Conservation (phyloP, 163 green algal genomes). For the Scenedesmus sp. region DNA sequence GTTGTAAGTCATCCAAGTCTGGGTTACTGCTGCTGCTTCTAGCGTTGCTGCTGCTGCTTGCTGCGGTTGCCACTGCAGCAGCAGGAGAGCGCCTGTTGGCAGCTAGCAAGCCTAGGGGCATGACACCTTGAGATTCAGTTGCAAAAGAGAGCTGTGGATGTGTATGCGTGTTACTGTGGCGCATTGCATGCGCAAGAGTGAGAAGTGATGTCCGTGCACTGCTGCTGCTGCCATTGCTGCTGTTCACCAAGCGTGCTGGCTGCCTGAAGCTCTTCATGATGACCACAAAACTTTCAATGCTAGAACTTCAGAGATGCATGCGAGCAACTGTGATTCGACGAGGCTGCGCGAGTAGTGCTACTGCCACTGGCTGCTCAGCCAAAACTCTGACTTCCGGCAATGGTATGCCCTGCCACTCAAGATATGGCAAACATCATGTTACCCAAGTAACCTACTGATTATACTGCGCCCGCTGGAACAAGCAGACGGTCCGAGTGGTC, state of each 20-base stretch:
- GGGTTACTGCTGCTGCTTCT: conserved; percentile 18
- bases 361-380: no score
- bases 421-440: no score
- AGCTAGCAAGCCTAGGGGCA: background rate
- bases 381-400: background rate
- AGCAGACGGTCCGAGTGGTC: no score
- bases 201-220: background rate
- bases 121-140: no score
- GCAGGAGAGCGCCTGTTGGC: background rate
- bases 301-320: background rate
- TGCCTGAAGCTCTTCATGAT: background rate
- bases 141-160: background rate
- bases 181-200: background rate
- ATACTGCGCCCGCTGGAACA: no score
- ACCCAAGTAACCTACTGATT: no score
- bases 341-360: background rate
- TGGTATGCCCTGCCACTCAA: background rate
- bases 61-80: conserved; percentile 8
- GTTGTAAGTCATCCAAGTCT: conserved; percentile 45
- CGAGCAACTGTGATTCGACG: background rate
- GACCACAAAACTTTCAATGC: background rate
- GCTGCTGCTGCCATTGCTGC: background rate
- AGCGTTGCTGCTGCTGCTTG: background rate
- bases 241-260: background rate
- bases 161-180: background rate